phyloP scores from a whole-genome alignment of 2,329 filamentous ascomycete genomes.

The Venturia asperata region DNA sequence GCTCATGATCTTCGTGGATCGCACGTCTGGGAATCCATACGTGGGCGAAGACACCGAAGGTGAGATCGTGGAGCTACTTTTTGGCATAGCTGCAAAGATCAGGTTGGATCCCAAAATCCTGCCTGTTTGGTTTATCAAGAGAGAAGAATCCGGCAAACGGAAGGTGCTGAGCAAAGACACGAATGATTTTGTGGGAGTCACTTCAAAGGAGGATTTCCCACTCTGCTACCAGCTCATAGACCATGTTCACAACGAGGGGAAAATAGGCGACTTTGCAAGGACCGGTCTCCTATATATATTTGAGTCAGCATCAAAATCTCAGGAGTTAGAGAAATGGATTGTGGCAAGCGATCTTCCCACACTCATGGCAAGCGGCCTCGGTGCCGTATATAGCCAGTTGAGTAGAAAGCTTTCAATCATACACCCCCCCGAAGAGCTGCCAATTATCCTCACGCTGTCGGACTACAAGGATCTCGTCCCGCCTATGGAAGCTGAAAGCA shows the following conservation, averaged over 20 bases:
- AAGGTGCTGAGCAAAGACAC: not conserved
- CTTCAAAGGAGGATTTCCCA: conserved; percentile 85
- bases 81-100: conserved; percentile 96
- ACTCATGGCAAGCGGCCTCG: conserved; percentile 91
- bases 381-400: conserved; percentile 65
- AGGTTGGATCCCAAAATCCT: conserved; percentile 79
- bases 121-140: conserved; percentile 74
- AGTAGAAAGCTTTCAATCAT: conserved; percentile 76
- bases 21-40: conserved; percentile 67
- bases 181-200: conserved; percentile 68
- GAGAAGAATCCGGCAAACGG: not conserved
- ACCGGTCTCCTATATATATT: conserved; percentile 94
- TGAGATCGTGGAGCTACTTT: conserved; percentile 83
- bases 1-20: conserved; percentile 76
- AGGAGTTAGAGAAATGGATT: conserved; percentile 85
- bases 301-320: conserved; percentile 79
- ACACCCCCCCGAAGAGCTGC: conserved; percentile 65
- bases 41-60: conserved; percentile 75
- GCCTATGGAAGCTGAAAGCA: conserved; percentile 64
- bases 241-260: conserved; percentile 91
- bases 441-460: conserved; percentile 78
- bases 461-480: conserved; percentile 73
- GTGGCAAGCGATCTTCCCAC: conserved; percentile 95
- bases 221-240: conserved; percentile 93
- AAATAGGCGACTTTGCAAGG: conserved; percentile 89